phyloP scores from a whole-genome alignment of 768 basidiomycete species.

The Lentinus brumalis region DNA sequence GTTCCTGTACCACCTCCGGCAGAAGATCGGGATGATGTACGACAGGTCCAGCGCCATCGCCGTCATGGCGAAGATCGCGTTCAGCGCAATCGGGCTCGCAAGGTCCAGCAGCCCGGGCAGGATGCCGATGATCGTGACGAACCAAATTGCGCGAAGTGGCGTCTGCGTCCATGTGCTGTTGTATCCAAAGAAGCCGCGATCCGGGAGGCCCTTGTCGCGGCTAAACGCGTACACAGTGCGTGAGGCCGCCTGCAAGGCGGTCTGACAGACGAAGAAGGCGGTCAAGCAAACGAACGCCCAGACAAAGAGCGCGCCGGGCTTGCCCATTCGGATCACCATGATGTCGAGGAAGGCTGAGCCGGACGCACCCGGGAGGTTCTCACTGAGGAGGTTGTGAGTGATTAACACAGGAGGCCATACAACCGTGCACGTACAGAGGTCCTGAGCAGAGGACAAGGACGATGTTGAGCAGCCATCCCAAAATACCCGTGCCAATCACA shows the following conservation, averaged over 20 bases:
- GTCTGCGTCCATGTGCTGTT: slow-evolving; percentile 65
- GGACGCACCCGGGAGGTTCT: slow-evolving; percentile 66
- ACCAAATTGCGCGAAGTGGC: slow-evolving; percentile 78
- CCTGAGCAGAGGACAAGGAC: slow-evolving; percentile 85
- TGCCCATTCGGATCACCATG: slow-evolving; percentile 76
- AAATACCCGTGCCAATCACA: slow-evolving; percentile 72
- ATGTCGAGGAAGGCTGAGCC: slow-evolving; percentile 79
- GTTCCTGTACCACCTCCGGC: slow-evolving; percentile 63
- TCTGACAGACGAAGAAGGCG: slow-evolving; percentile 85
- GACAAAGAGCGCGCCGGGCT: slow-evolving; percentile 70
- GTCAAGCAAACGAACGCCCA: slow-evolving; percentile 87
- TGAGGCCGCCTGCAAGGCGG: slow-evolving; percentile 79
- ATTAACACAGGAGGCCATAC: neutral
- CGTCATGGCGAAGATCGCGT: slow-evolving; percentile 81
- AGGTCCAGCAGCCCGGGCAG: slow-evolving; percentile 75
- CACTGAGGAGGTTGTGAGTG: slow-evolving; percentile 36
- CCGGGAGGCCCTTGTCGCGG: slow-evolving; percentile 77
- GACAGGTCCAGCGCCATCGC: slow-evolving; percentile 78
- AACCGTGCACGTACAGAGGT: slow-evolving; percentile 52
- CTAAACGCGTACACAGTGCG: slow-evolving; percentile 85
- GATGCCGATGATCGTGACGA: slow-evolving; percentile 65
- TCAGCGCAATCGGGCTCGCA: slow-evolving; percentile 74
- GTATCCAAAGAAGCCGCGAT: slow-evolving; percentile 75
- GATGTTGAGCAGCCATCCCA: slow-evolving; percentile 89
- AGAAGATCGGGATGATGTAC: slow-evolving; percentile 82